These are phyloP conservation scores for Salvia sclarea DNA, from an alignment of 305 asterid genomes.

Conservation along the genomic window DNA sequence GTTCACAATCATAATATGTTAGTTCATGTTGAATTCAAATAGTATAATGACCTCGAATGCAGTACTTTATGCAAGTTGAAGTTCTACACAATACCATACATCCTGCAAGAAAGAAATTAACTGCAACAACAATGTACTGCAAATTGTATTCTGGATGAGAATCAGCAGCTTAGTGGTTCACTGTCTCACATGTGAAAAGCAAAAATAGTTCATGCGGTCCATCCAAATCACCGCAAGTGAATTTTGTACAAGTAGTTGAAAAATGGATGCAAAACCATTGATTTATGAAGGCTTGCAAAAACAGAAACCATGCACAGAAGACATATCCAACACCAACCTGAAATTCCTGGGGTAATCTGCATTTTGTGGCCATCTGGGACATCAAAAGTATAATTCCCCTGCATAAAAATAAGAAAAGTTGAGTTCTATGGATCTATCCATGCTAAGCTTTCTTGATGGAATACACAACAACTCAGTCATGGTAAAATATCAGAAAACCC, in stretches of 20 bases:
- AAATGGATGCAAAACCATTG: conserved; percentile 3
- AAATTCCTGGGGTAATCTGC: conserved; percentile 66
- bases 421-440: conserved; percentile 25
- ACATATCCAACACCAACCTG: conserved; percentile 54
- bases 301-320: conserved; percentile 19
- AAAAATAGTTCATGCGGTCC: conserved; percentile 1
- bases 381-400: conserved; percentile 88
- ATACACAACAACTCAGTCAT: neutral
- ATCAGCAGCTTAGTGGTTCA: conserved; percentile 2
- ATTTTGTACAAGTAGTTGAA: neutral
- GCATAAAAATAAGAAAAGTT: conserved; percentile 35
- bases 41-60: neutral
- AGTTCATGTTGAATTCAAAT: neutral
- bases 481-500: conserved; percentile 5
- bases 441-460: conserved; percentile 8
- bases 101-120: conserved; percentile 5
- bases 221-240: conserved; percentile 8
- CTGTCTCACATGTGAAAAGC: conserved; percentile 11
- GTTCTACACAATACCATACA: conserved; percentile 3
- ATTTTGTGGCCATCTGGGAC: conserved; percentile 92
- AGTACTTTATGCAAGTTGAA: conserved; percentile 12
- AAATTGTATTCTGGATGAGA: conserved; percentile 1
- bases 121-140: neutral
- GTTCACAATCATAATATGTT: conserved; percentile 16
- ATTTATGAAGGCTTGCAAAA: conserved; percentile 23